Conservation (phyloP, 805 yeast species). For the Metahyphopichia silvanorum region DNA sequence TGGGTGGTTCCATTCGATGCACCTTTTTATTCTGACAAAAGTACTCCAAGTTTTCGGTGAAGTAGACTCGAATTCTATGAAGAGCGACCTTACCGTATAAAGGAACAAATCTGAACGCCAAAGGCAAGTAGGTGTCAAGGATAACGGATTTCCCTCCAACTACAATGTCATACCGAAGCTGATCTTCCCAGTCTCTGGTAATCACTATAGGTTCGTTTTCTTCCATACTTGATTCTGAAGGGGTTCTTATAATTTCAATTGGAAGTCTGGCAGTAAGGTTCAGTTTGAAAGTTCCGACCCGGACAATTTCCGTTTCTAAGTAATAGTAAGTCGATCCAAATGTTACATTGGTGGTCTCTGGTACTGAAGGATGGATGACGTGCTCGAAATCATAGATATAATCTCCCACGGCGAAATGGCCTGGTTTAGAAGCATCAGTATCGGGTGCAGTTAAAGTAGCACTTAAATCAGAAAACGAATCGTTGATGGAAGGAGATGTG, state of each 20-base stretch:
- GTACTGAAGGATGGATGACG: constrained; percentile 74
- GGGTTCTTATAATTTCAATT: constrained; percentile 68
- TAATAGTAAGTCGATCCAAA: constrained; percentile 77
- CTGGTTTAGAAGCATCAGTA: constrained; percentile 18
- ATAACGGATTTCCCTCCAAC: constrained; percentile 88
- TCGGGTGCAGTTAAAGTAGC: constrained; percentile 19
- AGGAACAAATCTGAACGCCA: constrained; percentile 81
- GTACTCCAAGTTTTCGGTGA: constrained; percentile 89
- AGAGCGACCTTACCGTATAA: constrained; percentile 75
- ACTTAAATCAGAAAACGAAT: constrained; percentile 20
- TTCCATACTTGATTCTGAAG: constrained; percentile 75
- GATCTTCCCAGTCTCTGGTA: constrained; percentile 90
- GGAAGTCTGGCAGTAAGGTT: constrained; percentile 64
- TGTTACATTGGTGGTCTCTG: constrained; percentile 74
- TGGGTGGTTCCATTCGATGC: constrained; percentile 88
- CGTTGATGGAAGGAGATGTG: constrained; percentile 25
- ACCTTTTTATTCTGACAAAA: constrained; percentile 82
- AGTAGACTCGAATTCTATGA: constrained; percentile 79
- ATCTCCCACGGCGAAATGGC: constrained; percentile 75
- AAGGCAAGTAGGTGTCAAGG: constrained; percentile 77
- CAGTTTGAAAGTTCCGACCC: constrained; percentile 84
- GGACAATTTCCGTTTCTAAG: constrained; percentile 65
- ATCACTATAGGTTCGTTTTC: constrained; percentile 93
- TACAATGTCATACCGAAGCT: constrained; percentile 82
- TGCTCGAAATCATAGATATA: constrained; percentile 91